Conservation (phyloP, 2,329 filamentous ascomycete species). For the Aspergillus puulaauensis region DNA sequence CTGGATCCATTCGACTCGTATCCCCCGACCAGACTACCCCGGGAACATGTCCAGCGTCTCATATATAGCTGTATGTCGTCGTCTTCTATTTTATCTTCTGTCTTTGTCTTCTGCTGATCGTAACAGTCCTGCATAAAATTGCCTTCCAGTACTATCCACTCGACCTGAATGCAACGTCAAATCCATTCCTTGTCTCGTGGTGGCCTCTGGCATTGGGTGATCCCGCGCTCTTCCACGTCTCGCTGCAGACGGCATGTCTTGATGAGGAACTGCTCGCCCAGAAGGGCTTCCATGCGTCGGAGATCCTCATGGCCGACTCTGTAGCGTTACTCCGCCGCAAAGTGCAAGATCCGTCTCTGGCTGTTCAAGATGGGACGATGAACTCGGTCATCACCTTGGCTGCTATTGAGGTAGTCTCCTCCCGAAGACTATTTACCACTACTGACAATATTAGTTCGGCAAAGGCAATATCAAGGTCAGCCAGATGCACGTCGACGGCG, state of each 20-base stretch:
- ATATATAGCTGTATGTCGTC: constrained; percentile 54
- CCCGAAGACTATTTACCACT: not conserved
- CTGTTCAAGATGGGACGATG: constrained; percentile 56
- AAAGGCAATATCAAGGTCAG: constrained; percentile 51
- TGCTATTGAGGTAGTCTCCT: constrained; percentile 51
- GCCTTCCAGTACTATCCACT: constrained; percentile 62
- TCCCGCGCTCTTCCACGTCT: constrained; percentile 59
- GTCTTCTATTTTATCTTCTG: not conserved
- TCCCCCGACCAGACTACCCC: constrained; percentile 53
- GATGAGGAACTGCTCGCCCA: constrained; percentile 55
- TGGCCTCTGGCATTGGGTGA: constrained; percentile 59
- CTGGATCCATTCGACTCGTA: constrained; percentile 60
- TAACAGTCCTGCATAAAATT: constrained; percentile 55
- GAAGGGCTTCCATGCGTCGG: constrained; percentile 54
- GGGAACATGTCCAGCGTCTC: constrained; percentile 54
- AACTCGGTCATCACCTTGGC: constrained; percentile 59
- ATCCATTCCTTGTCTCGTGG: constrained; percentile 61
- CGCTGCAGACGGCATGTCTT: constrained; percentile 58
- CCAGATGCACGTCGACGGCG: constrained; percentile 51
- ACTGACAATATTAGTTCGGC: constrained; percentile 44
- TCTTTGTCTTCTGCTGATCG: not conserved
- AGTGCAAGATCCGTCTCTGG: constrained; percentile 47
- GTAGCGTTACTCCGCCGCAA: constrained; percentile 54
- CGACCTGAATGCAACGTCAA: constrained; percentile 53
- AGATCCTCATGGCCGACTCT: constrained; percentile 58